Evolutionary conservation across 2,329 filamentous ascomycete genomes (phyloP).

Genomic region (Ciborinia camelliae): DNA sequence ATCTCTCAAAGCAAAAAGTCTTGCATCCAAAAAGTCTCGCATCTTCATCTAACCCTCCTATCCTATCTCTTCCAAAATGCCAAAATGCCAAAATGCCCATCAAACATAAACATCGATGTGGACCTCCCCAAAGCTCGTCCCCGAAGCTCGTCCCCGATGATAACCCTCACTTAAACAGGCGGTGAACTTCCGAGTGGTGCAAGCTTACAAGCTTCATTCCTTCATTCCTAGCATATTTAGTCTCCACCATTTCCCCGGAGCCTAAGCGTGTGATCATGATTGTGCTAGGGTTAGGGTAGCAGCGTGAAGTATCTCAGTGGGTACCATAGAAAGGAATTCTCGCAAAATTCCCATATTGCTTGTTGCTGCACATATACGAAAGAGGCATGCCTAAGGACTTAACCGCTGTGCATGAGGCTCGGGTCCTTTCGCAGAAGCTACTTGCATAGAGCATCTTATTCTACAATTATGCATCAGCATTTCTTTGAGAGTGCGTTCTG

Average conservation of each 20-base stretch:
- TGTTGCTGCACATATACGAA: conserved; percentile 7
- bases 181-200: conserved; percentile 5
- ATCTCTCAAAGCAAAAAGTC: too few relatives aligned
- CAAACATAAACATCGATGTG: neutral
- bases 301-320: conserved; percentile 2
- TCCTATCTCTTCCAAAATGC: neutral
- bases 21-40: too few relatives aligned
- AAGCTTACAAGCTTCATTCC: too few relatives aligned
- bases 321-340: neutral
- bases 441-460: neutral
- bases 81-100: too few relatives aligned
- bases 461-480: neutral
- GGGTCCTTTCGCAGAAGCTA: neutral
- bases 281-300: neutral
- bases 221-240: neutral
- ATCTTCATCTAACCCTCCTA: too few relatives aligned
- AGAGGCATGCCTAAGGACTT: neutral
- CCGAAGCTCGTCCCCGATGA: neutral
- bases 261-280: conserved; percentile 16
- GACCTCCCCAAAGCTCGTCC: neutral
- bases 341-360: neutral
- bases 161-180: conserved; percentile 6
- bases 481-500: neutral
- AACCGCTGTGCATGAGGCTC: neutral
- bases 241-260: conserved; percentile 19